Evolutionary conservation across 2,329 filamentous ascomycete genomes (phyloP), one percentile per base, ranked within the genome.

Genomic region (Trichophaea hybrida): DNA sequence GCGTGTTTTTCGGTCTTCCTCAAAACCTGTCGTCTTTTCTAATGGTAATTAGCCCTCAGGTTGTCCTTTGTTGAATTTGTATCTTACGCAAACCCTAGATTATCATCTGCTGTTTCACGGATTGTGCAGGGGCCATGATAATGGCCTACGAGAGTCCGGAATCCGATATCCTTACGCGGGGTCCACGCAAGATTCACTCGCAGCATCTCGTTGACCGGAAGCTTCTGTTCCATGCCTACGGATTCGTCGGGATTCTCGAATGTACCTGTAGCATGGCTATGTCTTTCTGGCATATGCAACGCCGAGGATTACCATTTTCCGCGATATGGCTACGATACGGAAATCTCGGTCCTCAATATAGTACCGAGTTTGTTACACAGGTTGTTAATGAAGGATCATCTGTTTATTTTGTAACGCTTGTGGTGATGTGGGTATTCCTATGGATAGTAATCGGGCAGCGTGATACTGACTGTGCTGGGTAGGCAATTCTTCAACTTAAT

Each of bases 321-420:
- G 72, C 75, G 13, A 71, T 84, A 1, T 88, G 84, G 83, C 83
- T 91, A 69, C 76, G 77, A 24, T 88, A 85, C 68, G 82, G 82
- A 55, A 67, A 71, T 2, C 67, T 77, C 3, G 64, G 69, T 54
- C 75, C 59, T 55, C 74, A 70, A 69, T 69, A 69, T 8, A 77
- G 79, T 55, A 71, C 76, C 1, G 79, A 79, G 50, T 78, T 76
- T 59, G 80, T 82, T 67, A 73, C 72, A 0, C 70, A 74, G 33
- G 76, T 79, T 63, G 73, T 85, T 31, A 84, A 83, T 63, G 76
- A 79, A 61, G 84, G 84, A 0, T 84, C 80, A 40, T 85, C 82
- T 13, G 83, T 91, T 61, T 90, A 90, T 71, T 90, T 90, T 67
- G 79, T 89, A 65, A 90, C 83, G 61, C 74, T 91, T 24, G 86